Evolutionary conservation across 192 early-diverging fungal genomes (phyloP), one percentile per base, ranked within the genome.

Genomic region (Entrophospora sp.): DNA sequence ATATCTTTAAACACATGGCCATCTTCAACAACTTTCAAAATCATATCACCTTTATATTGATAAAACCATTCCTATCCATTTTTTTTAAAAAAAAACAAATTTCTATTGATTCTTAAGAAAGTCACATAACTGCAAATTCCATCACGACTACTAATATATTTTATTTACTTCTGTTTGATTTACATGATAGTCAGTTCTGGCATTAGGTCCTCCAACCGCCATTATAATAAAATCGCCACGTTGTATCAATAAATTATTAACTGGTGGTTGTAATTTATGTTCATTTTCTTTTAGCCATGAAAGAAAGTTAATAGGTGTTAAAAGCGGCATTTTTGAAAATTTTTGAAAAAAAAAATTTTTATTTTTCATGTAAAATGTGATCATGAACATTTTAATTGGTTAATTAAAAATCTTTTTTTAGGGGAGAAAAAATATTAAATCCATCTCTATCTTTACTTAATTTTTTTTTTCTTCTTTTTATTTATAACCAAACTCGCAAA

Each of bases 101-200:
- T 6, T 9, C 7, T 40, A 14, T 40, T 40, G 14, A 40, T 40
- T 40, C 14, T 9, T 40, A 40, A 40, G 38, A 6, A 9, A 9
- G 6, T 6, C 14, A 9, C 14, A 6, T 40, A 9, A 14, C 38
- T 40, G 14, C 14, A 9, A 6, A 40, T 14, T 14, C 38, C 6
- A 60, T 60, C 18, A 40, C 14, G 10, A 7, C 36, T 32, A 13
- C 13, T 61, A 20, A 35, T 4, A n/a, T 30, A 60, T 22, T 22
- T 14, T 22, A 22, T 13, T 10, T 72, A 90, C 88, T 81, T 98
- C 96, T 4, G 96, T 99, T 57, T 86, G 83, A 76, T 99, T 99
- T 64, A 97, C 76, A 69, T 99, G 96, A 76, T 92, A 99, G 78
- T 99, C 96, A 16, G 91, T 95, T 28, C 96, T 85, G 49, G 83